phyloP scores from a whole-genome alignment of 2,329 filamentous ascomycete genomes.

The Coniochaeta sp. region DNA sequence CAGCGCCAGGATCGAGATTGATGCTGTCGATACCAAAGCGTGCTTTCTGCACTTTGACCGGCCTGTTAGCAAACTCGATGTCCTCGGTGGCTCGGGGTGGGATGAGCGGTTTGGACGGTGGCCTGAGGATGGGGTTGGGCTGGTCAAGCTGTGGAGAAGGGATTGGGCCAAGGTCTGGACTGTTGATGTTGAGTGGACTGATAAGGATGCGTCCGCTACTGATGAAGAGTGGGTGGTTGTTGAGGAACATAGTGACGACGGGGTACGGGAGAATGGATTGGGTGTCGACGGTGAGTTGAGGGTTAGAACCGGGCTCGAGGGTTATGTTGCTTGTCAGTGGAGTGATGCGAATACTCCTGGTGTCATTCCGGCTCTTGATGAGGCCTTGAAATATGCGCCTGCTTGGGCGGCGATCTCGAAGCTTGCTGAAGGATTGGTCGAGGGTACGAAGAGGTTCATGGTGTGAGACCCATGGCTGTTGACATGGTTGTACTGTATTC shows the following conservation, averaged over 20 bases:
- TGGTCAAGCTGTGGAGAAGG: conserved; percentile 62
- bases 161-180: conserved; percentile 71
- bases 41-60: conserved; percentile 67
- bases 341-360: conserved; percentile 70
- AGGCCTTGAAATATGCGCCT: conserved; percentile 68
- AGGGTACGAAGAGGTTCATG: conserved; percentile 65
- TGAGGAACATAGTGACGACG: background rate
- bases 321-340: conserved; percentile 74
- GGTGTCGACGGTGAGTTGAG: conserved; percentile 17
- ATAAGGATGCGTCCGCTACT: conserved; percentile 8
- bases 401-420: conserved; percentile 75
- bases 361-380: conserved; percentile 75
- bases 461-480: conserved; percentile 23
- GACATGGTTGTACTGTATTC: background rate
- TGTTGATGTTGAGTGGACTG: conserved; percentile 62
- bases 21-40: conserved; percentile 67
- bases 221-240: conserved; percentile 1
- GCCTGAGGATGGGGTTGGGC: conserved; percentile 45
- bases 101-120: conserved; percentile 59
- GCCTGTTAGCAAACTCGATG: conserved; percentile 56
- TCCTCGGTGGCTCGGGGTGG: conserved; percentile 51
- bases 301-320: conserved; percentile 39
- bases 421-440: conserved; percentile 67
- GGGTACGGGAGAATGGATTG: background rate
- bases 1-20: conserved; percentile 56